Base-by-base conservation (phyloP, 495 filamentous ascomycete genomes). In the Margaritispora aquatica region DNA sequence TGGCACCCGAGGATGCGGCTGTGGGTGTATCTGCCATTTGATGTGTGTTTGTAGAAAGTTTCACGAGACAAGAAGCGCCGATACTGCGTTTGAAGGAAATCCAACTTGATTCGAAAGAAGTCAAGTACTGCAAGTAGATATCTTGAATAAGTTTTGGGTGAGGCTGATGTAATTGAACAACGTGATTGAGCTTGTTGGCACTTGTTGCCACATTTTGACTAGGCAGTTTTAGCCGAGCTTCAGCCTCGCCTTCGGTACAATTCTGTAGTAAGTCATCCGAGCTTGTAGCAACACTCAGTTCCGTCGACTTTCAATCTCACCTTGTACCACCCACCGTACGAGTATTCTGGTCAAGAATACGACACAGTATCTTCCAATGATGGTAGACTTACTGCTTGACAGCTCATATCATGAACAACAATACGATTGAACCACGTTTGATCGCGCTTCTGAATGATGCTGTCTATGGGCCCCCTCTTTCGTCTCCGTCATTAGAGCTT, bases 371-470 rank as follows among this genome's bases (percentile, higher is more conserved):
- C 19, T 10, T 8, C 3, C 38, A 44, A 44, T n/a, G 38, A n/a
- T 57, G 24, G 53, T 46, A 26, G 61, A n/a, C n/a, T n/a, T 65
- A 58, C 55, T 55, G 26, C 17, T 50, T 15, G 21, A 29, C 19
- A 55, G 44, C n/a, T 46, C 36, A 57, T 48, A 62, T 27, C 24
- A 67, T 67, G 62, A 62, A 63, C 47, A 55, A 54, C 27, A 58
- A 60, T 63, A 82, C 77, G 56, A 81, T 82, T 69, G 80, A 83
- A 76, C 80, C 80, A 63, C 73, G 78, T 67, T 73, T 83, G 41
- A 82, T 80, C 63, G 75, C 80, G 67, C 73, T 83, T 54, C 73
- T 83, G 67, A 62, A 61, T 44, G 74, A 75, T 62, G 59, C 41
- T 9, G 15, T 59, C 10, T 34, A 69, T 72, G 59, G 74, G 69